Evolutionary conservation across 208 protist genomes (phyloP), one percentile per base, ranked within the genome.

Genomic region (Porcisia deanei): DNA sequence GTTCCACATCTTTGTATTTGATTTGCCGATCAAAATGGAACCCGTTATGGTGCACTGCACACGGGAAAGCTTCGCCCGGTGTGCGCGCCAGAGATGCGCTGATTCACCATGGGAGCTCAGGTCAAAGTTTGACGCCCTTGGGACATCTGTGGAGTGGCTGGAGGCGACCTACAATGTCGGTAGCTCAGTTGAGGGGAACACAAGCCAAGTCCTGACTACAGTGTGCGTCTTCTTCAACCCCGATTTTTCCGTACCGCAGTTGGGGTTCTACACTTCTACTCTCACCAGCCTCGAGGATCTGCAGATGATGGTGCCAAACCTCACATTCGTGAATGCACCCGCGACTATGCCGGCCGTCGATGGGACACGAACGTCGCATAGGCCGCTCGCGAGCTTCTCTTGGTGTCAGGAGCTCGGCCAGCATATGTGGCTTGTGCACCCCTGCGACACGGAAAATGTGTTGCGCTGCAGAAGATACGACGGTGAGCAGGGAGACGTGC

Each of bases 361-460:
- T 63, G 64, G 18, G 7, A 53, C 18, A 47, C 39, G 41, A 8
- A 57, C 49, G 54, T 54, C 57, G 10, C 41, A 8, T 18, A 9
- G 45, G 34, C 82, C 82, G n/a, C 60, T 87, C 1, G 83, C 71
- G 37, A 87, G 83, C 71, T 81, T 60, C 37, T 60, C 54, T 9
- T 93, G 86, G 71, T 82, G 63, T 68, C 85, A 93, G 16, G 89
- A 93, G 20, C 34, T 87, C 7, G 54, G 81, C 45, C 76, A 79
- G 77, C 37, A 84, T 37, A 70, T 88, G 70, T 93, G 87, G 86
- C 66, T 81, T 4, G 59, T 93, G 14, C 89, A 93, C 67, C 83
- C 80, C 61, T 94, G 90, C 64, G 90, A 94, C 64, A 83, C 81
- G 22, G 81, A 72, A 41, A 82, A 81, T 20, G 34, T 94, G n/a